Conservation (phyloP, 768 basidiomycete genomes). For the Lactarius tabidus region DNA sequence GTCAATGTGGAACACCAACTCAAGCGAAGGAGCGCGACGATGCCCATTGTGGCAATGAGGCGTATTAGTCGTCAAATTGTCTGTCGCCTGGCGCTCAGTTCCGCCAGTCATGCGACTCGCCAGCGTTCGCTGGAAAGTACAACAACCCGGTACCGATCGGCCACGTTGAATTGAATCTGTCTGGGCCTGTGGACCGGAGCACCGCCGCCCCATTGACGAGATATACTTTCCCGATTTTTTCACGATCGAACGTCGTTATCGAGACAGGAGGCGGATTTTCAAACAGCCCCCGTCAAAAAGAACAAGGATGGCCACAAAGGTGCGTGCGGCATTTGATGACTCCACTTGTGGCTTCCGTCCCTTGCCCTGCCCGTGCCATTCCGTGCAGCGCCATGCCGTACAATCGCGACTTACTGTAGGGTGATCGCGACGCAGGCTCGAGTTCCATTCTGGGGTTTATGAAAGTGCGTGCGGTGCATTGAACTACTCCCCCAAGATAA, state of each 20-base stretch:
- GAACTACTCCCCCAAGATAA: not conserved
- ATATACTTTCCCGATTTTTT: not conserved
- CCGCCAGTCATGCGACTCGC: not conserved
- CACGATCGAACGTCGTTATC: not conserved
- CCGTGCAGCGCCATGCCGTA: slow-evolving; percentile 7
- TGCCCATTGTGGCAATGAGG: not conserved
- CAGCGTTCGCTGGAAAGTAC: not conserved
- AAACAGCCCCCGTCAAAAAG: not conserved
- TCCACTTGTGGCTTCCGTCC: slow-evolving; percentile 4
- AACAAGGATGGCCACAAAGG: slow-evolving; percentile 19
- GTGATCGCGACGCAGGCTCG: not conserved
- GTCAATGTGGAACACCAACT: not conserved
- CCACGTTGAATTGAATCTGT: no score
- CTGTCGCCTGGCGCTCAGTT: not conserved
- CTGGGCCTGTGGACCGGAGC: no score
- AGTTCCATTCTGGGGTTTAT: not conserved
- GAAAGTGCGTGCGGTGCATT: not conserved
- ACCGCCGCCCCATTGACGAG: not conserved
- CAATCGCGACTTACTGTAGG: not conserved
- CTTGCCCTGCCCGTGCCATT: not conserved
- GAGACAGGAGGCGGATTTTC: slow-evolving; percentile 4
- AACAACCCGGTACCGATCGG: not conserved
- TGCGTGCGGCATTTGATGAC: not conserved
- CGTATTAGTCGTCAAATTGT: not conserved
- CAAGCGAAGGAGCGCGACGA: not conserved